Evolutionary conservation across 768 basidiomycete genomes (phyloP), one percentile per base, ranked within the genome.

Genomic region (Russula sp.): DNA sequence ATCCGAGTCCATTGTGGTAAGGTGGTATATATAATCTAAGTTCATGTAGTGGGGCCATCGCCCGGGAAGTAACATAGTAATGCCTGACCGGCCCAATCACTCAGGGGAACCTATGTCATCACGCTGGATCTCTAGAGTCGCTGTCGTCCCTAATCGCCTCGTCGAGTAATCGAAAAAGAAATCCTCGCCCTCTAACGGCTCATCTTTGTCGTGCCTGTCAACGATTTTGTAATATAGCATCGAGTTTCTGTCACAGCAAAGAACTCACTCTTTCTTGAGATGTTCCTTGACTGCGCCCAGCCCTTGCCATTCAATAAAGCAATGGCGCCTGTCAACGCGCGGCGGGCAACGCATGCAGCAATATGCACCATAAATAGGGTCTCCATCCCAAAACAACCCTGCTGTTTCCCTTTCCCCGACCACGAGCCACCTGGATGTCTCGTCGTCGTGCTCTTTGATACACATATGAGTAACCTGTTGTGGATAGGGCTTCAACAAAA

Each of bases 161-260:
- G 34, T 10, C 16, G 36, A 16, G 29, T 25, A 55, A 32, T 61
- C 36, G 13, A 42, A 55, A 20, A 42, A 61, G 16, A 42, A 61
- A 47, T 61, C 60, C 3, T 25, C 16, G 2, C 60, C 60, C 14
- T 61, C 60, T 6, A 49, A 39, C n/a, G 60, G 53, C 10, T 42
- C 7, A 25, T 45, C 29, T 18, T 25, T 55, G 13, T 41, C 38
- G 32, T 60, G 59, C 14, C 59, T 52, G 29, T 38, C 20, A 41
- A 6, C 22, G 29, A 25, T n/a, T 13, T 18, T 22, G 14, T 29
- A 18, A 38, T 1, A 53, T 18, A 13, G n/a, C 25, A 29, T 29
- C 25, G 58, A 29, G 41, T 59, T 39, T 3, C 48, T 49, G 36
- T 59, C 49, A 49, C 48, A 59, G 7, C 2, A 29, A 3, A 29